Evolutionary conservation across 768 basidiomycete genomes (phyloP), one percentile per base, ranked within the genome.

Genomic region (Phylloporus arenicola): DNA sequence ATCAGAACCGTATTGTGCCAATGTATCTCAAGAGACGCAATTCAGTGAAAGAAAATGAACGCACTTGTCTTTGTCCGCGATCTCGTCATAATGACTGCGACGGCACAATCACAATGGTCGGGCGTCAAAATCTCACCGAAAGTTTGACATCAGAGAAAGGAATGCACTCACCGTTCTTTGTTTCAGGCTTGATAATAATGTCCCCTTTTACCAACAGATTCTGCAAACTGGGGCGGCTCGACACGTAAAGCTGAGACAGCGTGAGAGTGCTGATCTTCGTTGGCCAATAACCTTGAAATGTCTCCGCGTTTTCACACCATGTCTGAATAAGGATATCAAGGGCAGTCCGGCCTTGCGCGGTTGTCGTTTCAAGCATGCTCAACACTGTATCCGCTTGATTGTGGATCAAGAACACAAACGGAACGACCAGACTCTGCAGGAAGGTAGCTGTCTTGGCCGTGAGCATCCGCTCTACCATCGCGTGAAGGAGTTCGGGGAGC

Each of bases 241-340:
- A 79, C 0, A 70, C 70, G 61, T 87, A 86, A 20, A 98, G 75
- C 53, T 87, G 80, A 25, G 80, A 80, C 44, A 99, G 71, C 1
- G 87, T 94, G 48, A 97, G 71, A 34, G 81, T 85, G 67, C 91
- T 93, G 59, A 95, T 78, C 29, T 91, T 82, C 4, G 83, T 81
- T 10, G 91, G 84, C 94, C 95, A 98, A 68, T 86, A 92, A 27
- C 96, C 94, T 62, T 92, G 91, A 77, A 98, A 89, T 5, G 86
- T 91, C 67, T 92, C 88, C 12, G 86, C 85, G 59, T 93, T 94
- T 65, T 99, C 95, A 61, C 88, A 90, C 95, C 94, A 97, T 0
- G 88, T 84, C 48, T 85, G 80, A 24, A 98, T 77, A n/a, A 99
- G 75, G 42, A 97, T 78, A 53, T 93, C 84, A n/a, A 97, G 76